A percentile compares a stretch with the other conserved stretches of the same genome.
Evolutionary conservation across 169 alveolate species (phyloP).

Genomic region (Eimeria sp.): DNA sequence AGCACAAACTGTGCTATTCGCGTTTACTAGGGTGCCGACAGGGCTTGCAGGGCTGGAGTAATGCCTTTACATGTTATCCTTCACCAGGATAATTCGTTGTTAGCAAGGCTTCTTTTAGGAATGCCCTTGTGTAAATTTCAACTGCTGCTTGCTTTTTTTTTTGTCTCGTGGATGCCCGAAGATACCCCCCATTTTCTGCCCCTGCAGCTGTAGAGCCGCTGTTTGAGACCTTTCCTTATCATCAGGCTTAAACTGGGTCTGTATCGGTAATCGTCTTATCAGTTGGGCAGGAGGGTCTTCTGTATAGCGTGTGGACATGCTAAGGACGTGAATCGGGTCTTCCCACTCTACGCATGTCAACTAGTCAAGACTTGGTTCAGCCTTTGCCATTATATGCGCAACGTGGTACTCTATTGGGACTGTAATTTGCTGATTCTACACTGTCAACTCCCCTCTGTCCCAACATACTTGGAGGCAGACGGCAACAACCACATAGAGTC

Average conservation of each 20-base stretch:
- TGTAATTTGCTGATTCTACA: neutral
- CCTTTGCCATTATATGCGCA: neutral
- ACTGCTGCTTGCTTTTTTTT: neutral
- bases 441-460: constrained; percentile 1
- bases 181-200: neutral
- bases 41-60: constrained; percentile 40
- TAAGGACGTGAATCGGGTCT: neutral
- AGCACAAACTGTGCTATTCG: neutral
- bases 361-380: neutral
- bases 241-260: neutral
- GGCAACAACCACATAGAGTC: neutral
- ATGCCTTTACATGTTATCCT: neutral
- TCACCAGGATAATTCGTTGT: neutral
- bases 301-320: neutral
- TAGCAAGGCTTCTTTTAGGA: neutral
- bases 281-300: neutral
- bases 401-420: neutral
- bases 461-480: constrained; percentile 3
- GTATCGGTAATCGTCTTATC: neutral
- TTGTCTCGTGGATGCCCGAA: neutral
- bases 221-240: neutral
- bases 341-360: neutral
- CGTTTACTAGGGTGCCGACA: constrained; percentile 11
- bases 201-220: neutral
- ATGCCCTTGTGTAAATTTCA: neutral